These are phyloP conservation scores for Aspergillus steynii DNA, from an alignment of 495 filamentous ascomycete genomes.

Conservation along the genomic window DNA sequence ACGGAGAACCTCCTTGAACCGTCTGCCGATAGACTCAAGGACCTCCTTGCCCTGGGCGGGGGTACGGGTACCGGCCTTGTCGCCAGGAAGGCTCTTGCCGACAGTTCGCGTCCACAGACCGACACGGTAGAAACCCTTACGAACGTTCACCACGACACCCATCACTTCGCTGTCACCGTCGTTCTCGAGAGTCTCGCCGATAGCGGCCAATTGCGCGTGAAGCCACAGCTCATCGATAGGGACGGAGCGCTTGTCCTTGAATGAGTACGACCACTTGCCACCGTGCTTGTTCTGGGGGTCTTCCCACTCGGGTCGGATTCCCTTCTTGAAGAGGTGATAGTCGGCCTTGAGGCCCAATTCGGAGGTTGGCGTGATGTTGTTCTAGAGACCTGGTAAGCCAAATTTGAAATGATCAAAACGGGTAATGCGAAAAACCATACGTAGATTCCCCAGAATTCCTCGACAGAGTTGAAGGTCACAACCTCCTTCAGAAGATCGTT, in stretches of 20 bases:
- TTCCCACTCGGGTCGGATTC: slow-evolving; percentile 97
- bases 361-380: slow-evolving; percentile 96
- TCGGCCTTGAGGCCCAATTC: slow-evolving; percentile 96
- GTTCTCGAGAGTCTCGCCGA: slow-evolving; percentile 96
- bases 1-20: slow-evolving; percentile 88
- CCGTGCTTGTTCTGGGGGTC: slow-evolving; percentile 97
- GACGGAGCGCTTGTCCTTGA: slow-evolving; percentile 89
- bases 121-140: slow-evolving; percentile 96
- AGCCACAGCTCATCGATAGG: slow-evolving; percentile 97
- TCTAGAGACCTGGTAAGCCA: slow-evolving; percentile 54
- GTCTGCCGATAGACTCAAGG: slow-evolving; percentile 75
- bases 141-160: slow-evolving; percentile 98
- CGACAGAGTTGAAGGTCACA: slow-evolving; percentile 95
- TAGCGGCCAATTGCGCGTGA: slow-evolving; percentile 92
- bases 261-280: slow-evolving; percentile 96
- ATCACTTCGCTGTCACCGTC: slow-evolving; percentile 92
- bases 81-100: slow-evolving; percentile 74
- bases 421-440: slow-evolving; percentile 54
- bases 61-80: slow-evolving; percentile 65
- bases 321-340: slow-evolving; percentile 99
- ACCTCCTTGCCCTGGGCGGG: slow-evolving; percentile 80
- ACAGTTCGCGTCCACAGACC: slow-evolving; percentile 91
- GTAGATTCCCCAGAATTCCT: slow-evolving; percentile 99
- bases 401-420: slow-evolving; percentile 1
- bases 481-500: slow-evolving; percentile 97